Conservation (phyloP, 2,329 filamentous ascomycete species). For the Colletotrichum gloeosporioides region DNA sequence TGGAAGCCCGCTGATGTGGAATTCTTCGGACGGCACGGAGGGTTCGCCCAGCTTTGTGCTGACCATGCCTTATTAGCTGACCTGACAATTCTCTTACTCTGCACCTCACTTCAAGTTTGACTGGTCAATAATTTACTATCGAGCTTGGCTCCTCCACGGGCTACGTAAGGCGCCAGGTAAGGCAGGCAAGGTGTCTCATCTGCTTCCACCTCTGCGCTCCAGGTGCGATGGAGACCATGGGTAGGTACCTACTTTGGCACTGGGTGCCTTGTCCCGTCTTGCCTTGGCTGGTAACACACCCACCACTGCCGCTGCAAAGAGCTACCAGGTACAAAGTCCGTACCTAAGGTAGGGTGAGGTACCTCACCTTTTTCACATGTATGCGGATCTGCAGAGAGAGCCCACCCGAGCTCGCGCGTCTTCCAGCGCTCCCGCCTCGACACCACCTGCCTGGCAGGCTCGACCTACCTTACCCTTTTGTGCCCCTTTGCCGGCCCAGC, state of each 20-base stretch:
- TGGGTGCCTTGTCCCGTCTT: neutral
- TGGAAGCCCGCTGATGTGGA: constrained; percentile 7
- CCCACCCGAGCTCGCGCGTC: neutral
- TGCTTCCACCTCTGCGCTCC: neutral
- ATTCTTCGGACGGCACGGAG: neutral
- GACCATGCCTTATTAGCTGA: neutral
- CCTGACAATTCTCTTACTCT: neutral
- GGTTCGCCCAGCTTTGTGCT: neutral
- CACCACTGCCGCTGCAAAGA: neutral
- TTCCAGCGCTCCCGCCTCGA: neutral
- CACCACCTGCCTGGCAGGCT: neutral
- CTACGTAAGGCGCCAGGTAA: neutral
- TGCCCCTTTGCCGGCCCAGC: neutral
- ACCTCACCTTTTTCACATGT: neutral
- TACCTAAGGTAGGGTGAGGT: neutral
- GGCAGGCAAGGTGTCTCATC: neutral
- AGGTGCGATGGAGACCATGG: neutral
- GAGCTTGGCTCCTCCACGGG: constrained; percentile 7
- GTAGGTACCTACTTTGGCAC: neutral
- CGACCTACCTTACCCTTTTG: neutral
- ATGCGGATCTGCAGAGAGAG: constrained; percentile 3
- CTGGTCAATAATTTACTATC: neutral
- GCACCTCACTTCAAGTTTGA: neutral
- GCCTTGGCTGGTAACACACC: neutral
- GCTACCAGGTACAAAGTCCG: neutral